Evolutionary conservation across 1,139 yeast species (phyloP), one percentile per base, ranked within the genome.

Genomic region (Kurtzmaniella quercitrusa): DNA sequence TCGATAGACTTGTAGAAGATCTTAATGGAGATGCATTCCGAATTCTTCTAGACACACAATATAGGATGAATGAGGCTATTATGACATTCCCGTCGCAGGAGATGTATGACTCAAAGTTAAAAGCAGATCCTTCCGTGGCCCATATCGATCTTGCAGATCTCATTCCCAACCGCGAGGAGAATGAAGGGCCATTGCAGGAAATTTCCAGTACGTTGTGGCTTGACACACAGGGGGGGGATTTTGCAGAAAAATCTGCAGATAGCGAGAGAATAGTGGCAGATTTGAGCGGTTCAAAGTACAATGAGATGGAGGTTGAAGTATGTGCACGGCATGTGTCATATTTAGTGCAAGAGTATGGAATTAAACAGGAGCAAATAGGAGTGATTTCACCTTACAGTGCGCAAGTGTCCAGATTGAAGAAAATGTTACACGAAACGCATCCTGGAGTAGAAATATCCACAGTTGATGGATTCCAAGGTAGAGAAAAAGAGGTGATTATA

Each of bases 141-240:
- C 57, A 65, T 14, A 76, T 79, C 21, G 59, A 66, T 1, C 67
- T 90, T 10, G 52, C 63, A 1, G 95, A 88, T 53, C 56, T 93
- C 19, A 19, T 19, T 14, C 42, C 45, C 12, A 14, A 31, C 14
- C 10, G 45, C 38, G 8, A 68, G 74, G 0, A 65, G 68, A 7
- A 84, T 81, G 3, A 68, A 65, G n/a, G 57, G n/a, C 31, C 14
- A 4, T 59, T 7, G 54, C 56, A 17, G 17, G 68, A 65, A n/a
- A 63, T 70, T 1, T 42, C 46, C 1, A 47, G 51, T 1, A 52
- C 59, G 17, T 70, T 89, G 1, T 91, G 97, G 96, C 82, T 84
- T 53, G 98, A 91, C 56, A 91, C 98, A 0, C 94, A 88, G 60
- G 95, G 95, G n/a, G 96, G 93, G 3, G 88, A 84, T 38, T 86